phyloP scores from a whole-genome alignment of 1,139 yeast species.

The Pneumocystis murina region DNA sequence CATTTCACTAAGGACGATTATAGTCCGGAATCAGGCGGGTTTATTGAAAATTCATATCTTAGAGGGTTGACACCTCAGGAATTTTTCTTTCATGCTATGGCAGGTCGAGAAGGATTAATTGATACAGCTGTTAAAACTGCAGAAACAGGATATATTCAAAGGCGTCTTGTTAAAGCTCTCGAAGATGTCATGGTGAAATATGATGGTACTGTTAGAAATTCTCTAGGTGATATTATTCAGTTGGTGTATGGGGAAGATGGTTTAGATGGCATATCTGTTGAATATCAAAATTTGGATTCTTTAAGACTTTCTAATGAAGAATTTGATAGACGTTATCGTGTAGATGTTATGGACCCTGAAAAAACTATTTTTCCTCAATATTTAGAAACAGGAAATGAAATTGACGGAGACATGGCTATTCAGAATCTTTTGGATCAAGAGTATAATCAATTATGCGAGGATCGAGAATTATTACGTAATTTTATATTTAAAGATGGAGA shows the following conservation, averaged over 20 bases:
- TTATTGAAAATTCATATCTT: constrained; percentile 89
- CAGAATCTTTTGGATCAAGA: constrained; percentile 76
- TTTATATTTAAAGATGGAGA: constrained; percentile 86
- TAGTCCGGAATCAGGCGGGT: constrained; percentile 95
- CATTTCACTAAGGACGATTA: constrained; percentile 97
- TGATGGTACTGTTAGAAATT: constrained; percentile 96
- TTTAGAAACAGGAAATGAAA: constrained; percentile 80
- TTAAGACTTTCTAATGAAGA: constrained; percentile 81
- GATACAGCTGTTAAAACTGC: constrained; percentile 99
- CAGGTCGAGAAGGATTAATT: constrained; percentile 99
- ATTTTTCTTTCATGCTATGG: constrained; percentile 99
- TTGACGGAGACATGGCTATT: constrained; percentile 72
- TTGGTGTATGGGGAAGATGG: constrained; percentile 99
- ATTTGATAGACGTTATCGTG: constrained; percentile 71
- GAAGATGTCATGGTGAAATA: constrained; percentile 98
- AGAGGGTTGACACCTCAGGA: constrained; percentile 98
- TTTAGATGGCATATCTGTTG: constrained; percentile 94
- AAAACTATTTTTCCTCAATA: constrained; percentile 53
- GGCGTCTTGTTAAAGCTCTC: constrained; percentile 94
- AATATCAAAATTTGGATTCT: constrained; percentile 90
- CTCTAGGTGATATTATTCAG: constrained; percentile 90
- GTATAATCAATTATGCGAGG: constrained; percentile 57
- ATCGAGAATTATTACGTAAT: constrained; percentile 65
- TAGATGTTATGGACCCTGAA: constrained; percentile 62
- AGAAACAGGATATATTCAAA: constrained; percentile 97